These are phyloP conservation scores for Neurospora sp. DNA, from an alignment of 495 filamentous ascomycete genomes.

Conservation along the genomic window DNA sequence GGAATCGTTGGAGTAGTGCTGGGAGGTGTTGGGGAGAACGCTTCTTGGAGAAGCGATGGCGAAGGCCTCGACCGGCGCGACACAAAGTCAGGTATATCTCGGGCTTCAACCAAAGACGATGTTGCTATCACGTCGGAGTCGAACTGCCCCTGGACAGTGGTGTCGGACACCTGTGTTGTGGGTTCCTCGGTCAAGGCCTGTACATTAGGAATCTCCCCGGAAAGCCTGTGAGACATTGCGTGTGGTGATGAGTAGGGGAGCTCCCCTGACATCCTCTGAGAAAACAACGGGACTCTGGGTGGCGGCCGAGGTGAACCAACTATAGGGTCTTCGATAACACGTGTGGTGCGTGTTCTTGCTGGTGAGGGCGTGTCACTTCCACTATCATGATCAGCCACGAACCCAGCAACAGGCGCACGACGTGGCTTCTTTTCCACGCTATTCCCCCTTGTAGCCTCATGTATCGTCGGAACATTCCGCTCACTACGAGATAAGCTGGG, in stretches of 20 bases:
- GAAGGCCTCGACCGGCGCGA: conserved; percentile 14
- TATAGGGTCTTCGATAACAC: conserved; percentile 5
- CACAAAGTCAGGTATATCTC: conserved; percentile 16
- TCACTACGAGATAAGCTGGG: conserved; percentile 1
- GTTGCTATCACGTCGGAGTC: conserved; percentile 19
- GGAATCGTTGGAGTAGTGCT: conserved; percentile 23
- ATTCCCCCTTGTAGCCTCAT: conserved; percentile 9
- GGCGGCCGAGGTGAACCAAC: conserved; percentile 2
- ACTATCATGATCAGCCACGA: conserved; percentile 9
- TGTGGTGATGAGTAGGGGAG: neutral
- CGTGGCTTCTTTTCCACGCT: conserved; percentile 4
- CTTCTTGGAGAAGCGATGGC: conserved; percentile 17
- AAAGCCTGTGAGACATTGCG: neutral
- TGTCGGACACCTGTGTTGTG: conserved; percentile 21
- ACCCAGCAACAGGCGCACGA: conserved; percentile 16
- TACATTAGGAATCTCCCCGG: neutral
- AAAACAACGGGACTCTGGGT: neutral
- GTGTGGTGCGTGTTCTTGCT: conserved; percentile 22
- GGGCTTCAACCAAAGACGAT: conserved; percentile 9
- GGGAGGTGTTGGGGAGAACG: conserved; percentile 30
- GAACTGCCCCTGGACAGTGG: conserved; percentile 27
- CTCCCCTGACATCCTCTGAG: neutral
- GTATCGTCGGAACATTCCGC: conserved; percentile 6
- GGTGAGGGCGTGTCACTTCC: conserved; percentile 13
- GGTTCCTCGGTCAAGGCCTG: conserved; percentile 16